Base-by-base conservation (phyloP, 305 asterid species). In the Solanum hybrid region DNA sequence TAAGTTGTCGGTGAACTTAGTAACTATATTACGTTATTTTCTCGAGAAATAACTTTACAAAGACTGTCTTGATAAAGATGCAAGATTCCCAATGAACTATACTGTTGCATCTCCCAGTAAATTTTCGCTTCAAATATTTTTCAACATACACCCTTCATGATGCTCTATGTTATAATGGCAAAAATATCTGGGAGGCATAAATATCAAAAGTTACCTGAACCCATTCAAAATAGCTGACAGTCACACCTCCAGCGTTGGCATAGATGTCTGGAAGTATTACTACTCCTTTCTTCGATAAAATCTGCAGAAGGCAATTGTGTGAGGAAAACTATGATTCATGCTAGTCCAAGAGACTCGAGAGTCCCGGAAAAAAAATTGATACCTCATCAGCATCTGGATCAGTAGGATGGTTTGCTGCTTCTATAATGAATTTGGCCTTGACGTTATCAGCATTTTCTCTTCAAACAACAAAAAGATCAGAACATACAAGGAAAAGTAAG, bases 341-440 rank as follows among this genome's bases (percentile, higher is more conserved):
- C 73, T 46, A 26, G 29, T 33, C 46, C 24, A 61, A 29, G 86
- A 79, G n/a, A 87, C 75, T 31, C 34, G 11, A 40, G 33, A 75
- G 26, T 40, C 4, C 76, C 16, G 22, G 51, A 29, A 89, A 87
- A 61, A 86, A 46, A 36, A 40, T 22, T 77, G 33, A 69, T 88
- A 97, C 98, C 99, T 97, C 98, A 91, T 97, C 99, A 89, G 98
- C 98, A 11, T 97, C 98, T 81, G 98, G 99, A 95, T 95, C 98
- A 14, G 98, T 95, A 40, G 98, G 99, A 90, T 95, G 98, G 90
- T 97, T 97, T 76, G 99, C 99, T 46, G 97, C 99, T 93, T 97
- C 98, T 75, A 97, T 93, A 90, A 97, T 90, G 92, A 90, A 97
- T 92, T 96, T 96, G 67, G 98, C 98, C 90, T 90, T 92, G 80